These are phyloP conservation scores for Nakazawaea molendinolei DNA, from an alignment of 805 yeast species.

Conservation along the genomic window DNA sequence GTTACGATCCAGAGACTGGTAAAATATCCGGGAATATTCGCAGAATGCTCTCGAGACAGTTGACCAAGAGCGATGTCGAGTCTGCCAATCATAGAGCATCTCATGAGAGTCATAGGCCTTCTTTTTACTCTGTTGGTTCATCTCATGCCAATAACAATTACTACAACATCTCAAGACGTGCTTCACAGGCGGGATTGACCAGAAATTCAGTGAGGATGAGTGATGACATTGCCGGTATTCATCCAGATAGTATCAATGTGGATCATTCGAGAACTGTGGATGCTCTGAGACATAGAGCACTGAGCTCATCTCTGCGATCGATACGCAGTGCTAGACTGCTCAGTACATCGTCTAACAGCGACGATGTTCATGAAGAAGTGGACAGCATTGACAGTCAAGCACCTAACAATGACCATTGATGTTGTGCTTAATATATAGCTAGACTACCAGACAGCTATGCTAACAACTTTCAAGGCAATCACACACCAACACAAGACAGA, in stretches of 20 bases:
- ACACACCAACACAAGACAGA: too few species aligned
- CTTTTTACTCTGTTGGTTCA: conserved; percentile 5
- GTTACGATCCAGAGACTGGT: conserved; percentile 19
- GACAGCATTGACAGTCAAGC: conserved; percentile 1
- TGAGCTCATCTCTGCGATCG: neutral
- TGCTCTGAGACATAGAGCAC: neutral
- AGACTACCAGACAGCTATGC: too few species aligned
- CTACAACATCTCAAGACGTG: conserved; percentile 7
- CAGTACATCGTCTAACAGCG: too few species aligned
- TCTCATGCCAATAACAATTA: conserved; percentile 1
- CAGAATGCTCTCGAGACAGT: conserved; percentile 20
- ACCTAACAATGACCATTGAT: too few species aligned
- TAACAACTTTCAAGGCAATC: too few species aligned
- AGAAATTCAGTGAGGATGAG: conserved; percentile 34
- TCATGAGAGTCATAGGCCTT: neutral
- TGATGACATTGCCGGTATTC: conserved; percentile 40
- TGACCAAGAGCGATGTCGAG: conserved; percentile 18
- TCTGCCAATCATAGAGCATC: conserved; percentile 7
- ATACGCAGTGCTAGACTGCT: neutral
- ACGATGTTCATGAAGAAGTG: conserved; percentile 1
- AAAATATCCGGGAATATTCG: conserved; percentile 20
- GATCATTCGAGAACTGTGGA: neutral
- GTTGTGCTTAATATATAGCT: too few species aligned
- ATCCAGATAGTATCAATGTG: conserved; percentile 17
- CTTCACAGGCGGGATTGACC: conserved; percentile 31